Evolutionary conservation across 331 rosid species (phyloP).

Genomic region (Malus hybrid): DNA sequence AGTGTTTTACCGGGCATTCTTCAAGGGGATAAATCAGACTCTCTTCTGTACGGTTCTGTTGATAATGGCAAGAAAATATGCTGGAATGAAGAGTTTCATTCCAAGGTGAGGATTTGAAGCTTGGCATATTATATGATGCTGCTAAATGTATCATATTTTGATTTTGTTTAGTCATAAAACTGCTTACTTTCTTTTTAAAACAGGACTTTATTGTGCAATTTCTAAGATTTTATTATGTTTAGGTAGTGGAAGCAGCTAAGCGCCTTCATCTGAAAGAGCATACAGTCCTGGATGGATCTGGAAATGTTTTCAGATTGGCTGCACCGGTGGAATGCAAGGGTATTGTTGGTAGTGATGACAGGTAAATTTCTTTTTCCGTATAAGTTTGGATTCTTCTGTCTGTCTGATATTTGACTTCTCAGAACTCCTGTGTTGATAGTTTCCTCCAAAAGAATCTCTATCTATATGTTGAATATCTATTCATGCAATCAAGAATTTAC

Average conservation of each 20-base stretch:
- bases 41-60: conserved; percentile 96
- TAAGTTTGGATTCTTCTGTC: neutral
- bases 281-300: conserved; percentile 81
- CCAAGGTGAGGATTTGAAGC: conserved; percentile 50
- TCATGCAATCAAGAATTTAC: neutral
- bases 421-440: too few relatives aligned
- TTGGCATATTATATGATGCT: conserved; percentile 7
- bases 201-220: neutral
- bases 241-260: conserved; percentile 94
- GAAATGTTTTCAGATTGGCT: conserved; percentile 77
- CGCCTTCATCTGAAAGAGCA: conserved; percentile 94
- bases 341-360: conserved; percentile 95
- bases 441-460: neutral
- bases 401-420: neutral
- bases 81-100: conserved; percentile 97
- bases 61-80: conserved; percentile 97
- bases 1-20: conserved; percentile 98
- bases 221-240: conserved; percentile 15
- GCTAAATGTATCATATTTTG: conserved; percentile 1
- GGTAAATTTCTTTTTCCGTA: conserved; percentile 33
- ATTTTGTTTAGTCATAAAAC: neutral
- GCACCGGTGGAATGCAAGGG: conserved; percentile 99
- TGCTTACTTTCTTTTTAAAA: neutral
- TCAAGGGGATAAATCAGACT: conserved; percentile 97
- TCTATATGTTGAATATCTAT: neutral